phyloP scores from a whole-genome alignment of 2,329 filamentous ascomycete species.

The Colletotrichum sp. region DNA sequence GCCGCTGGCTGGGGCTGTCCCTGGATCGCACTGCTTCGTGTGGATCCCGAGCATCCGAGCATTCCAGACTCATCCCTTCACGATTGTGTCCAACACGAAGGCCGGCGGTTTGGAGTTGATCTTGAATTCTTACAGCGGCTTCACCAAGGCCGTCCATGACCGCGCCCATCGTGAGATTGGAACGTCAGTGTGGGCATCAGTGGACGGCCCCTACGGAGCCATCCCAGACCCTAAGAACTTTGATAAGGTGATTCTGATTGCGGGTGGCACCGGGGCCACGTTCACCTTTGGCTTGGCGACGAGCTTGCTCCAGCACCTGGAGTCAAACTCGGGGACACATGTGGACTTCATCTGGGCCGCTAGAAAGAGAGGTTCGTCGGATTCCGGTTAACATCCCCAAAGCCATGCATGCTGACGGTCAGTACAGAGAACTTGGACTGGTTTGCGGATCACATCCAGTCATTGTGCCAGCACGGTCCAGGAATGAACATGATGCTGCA shows the following conservation, averaged over 20 bases:
- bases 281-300: conserved; percentile 27
- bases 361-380: neutral
- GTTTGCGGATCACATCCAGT: neutral
- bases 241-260: conserved; percentile 24
- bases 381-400: neutral
- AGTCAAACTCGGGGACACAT: neutral
- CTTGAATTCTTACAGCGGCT: conserved; percentile 54
- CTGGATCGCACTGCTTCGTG: conserved; percentile 53
- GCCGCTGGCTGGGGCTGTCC: conserved; percentile 28
- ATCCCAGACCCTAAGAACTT: conserved; percentile 45
- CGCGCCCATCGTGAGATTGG: conserved; percentile 46
- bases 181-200: conserved; percentile 46
- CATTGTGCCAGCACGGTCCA: neutral
- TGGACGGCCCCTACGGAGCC: conserved; percentile 60
- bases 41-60: conserved; percentile 59
- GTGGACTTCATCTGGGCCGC: neutral
- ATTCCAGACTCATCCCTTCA: conserved; percentile 61
- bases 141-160: conserved; percentile 53
- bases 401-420: neutral
- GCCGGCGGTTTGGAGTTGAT: conserved; percentile 50
- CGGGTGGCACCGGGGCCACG: conserved; percentile 27
- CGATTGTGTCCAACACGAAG: conserved; percentile 48
- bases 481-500: conserved; percentile 1
- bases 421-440: neutral
- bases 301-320: neutral